Evolutionary conservation across 345 rosid genomes (phyloP).

Genomic region (Reutealis trisperma): DNA sequence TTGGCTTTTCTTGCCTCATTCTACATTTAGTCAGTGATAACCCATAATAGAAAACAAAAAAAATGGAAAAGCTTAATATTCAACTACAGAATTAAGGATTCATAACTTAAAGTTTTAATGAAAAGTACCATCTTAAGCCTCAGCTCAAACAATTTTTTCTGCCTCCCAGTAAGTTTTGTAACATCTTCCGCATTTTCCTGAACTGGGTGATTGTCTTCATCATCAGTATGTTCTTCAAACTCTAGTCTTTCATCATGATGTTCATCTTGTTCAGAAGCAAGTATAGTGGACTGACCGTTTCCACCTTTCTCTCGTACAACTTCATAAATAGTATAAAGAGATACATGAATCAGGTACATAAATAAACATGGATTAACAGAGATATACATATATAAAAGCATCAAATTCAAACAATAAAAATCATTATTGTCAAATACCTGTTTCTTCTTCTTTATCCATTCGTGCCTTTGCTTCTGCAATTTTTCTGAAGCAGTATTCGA

Average conservation of each 20-base stretch:
- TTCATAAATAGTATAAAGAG: slow-evolving; percentile 31
- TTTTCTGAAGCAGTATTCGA: slow-evolving; percentile 72
- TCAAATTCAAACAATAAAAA: neutral
- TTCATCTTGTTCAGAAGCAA: slow-evolving; percentile 32
- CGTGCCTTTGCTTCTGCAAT: slow-evolving; percentile 65
- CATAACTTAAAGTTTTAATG: neutral
- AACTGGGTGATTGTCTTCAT: slow-evolving; percentile 32
- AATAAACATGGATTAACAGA: neutral
- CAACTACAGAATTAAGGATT: neutral
- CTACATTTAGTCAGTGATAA: slow-evolving; percentile 36
- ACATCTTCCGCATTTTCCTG: slow-evolving; percentile 55
- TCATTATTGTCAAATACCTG: slow-evolving; percentile 31
- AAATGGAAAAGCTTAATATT: slow-evolving; percentile 11
- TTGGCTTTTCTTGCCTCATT: slow-evolving; percentile 90
- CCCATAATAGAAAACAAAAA: neutral
- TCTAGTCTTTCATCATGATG: slow-evolving; percentile 34
- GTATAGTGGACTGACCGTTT: slow-evolving; percentile 18
- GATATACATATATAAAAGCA: neutral
- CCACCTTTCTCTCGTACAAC: slow-evolving; percentile 38
- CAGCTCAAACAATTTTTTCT: slow-evolving; percentile 72
- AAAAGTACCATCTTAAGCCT: slow-evolving; percentile 76
- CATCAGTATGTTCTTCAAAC: slow-evolving; percentile 46
- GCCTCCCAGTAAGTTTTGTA: slow-evolving; percentile 79
- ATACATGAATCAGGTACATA: neutral
- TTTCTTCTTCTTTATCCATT: slow-evolving; percentile 37